Conservation (phyloP, 257 asterid genomes). For the Verbascum thapsus region DNA sequence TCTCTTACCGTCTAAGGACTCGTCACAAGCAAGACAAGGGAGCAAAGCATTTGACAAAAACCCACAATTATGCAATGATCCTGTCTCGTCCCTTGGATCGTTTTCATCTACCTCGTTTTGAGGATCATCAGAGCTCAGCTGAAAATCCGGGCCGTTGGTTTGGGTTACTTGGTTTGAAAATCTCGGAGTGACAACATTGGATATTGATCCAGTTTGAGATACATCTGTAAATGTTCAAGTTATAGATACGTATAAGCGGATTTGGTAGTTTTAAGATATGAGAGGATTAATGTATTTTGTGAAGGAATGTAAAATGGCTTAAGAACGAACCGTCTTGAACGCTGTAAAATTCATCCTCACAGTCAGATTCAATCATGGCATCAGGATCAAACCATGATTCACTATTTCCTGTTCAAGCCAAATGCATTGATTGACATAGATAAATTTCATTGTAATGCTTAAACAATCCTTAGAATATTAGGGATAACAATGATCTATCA, state of each 20-base stretch:
- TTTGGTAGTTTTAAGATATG: neutral
- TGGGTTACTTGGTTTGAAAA: constrained; percentile 48
- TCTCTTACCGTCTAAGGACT: constrained; percentile 58
- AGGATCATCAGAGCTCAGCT: constrained; percentile 42
- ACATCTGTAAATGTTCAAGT: constrained; percentile 54
- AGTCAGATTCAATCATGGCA: constrained; percentile 61
- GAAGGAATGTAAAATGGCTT: neutral
- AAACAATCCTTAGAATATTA: neutral
- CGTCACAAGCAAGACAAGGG: constrained; percentile 85
- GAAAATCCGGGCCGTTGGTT: constrained; percentile 43
- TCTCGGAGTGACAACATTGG: constrained; percentile 80
- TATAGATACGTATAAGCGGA: neutral
- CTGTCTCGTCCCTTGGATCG: constrained; percentile 39
- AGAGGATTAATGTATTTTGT: neutral
- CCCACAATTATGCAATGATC: constrained; percentile 57
- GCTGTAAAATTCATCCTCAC: constrained; percentile 92
- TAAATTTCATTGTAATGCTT: neutral
- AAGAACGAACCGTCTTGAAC: constrained; percentile 76
- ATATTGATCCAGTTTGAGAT: constrained; percentile 79
- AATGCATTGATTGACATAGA: constrained; percentile 18
- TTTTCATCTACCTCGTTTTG: constrained; percentile 43
- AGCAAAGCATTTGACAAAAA: constrained; percentile 58
- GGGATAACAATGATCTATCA: constrained; percentile 2
- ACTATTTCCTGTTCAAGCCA: constrained; percentile 53
- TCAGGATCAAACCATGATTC: constrained; percentile 89